Conservation (phyloP, 106 monocot species). For the Chionographis japonica region DNA sequence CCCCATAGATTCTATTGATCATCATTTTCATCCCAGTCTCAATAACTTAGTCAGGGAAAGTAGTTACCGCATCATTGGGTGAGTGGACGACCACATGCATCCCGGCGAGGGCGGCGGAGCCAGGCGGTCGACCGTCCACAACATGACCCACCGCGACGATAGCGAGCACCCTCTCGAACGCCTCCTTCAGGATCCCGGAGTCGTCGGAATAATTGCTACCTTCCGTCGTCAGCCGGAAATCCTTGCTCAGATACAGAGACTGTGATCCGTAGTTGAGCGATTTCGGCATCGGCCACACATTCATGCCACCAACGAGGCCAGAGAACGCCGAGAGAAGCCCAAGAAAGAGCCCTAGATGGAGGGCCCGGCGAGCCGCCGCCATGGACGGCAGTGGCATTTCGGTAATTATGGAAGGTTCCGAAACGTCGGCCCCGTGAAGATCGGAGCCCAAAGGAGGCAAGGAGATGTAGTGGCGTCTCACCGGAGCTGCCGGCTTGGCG, state of each 20-base stretch:
- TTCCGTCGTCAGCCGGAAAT: slow-evolving; percentile 41
- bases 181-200: slow-evolving; percentile 61
- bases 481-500: too few species aligned
- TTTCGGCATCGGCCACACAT: slow-evolving; percentile 86
- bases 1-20: too few species aligned
- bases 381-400: too few species aligned
- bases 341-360: neutral
- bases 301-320: slow-evolving; percentile 17
- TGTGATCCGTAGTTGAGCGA: slow-evolving; percentile 42
- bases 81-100: slow-evolving; percentile 48
- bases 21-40: too few species aligned
- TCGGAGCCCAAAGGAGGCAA: too few species aligned
- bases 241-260: slow-evolving; percentile 39
- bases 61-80: slow-evolving; percentile 35
- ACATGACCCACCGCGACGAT: slow-evolving; percentile 28
- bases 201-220: slow-evolving; percentile 62
- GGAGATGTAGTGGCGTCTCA: too few species aligned
- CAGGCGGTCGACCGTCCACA: slow-evolving; percentile 17
- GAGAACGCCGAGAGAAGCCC: slow-evolving; percentile 1
- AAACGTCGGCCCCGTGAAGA: too few species aligned
- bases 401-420: too few species aligned
- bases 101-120: slow-evolving; percentile 37
- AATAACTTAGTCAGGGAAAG: neutral
- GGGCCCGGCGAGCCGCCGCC: too few species aligned
- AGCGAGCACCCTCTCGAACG: slow-evolving; percentile 54